Evolutionary conservation across 2,329 filamentous ascomycete species (phyloP), one percentile per base, ranked within the genome.

Genomic region (Mariannaea elegans): DNA sequence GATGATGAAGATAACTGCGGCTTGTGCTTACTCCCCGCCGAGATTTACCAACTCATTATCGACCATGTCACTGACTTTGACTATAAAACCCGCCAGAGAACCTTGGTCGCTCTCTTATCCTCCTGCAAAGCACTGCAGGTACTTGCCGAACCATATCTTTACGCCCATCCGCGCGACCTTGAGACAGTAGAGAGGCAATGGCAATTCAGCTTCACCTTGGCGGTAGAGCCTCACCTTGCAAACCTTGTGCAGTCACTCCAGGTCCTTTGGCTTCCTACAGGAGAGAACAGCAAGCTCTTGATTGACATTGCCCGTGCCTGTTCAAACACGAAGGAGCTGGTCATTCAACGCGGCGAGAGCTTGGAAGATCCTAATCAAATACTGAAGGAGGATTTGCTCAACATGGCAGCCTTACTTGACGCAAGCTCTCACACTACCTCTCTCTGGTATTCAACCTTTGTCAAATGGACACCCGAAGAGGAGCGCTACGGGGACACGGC

Each of bases 1-100:
- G 29, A 2, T 7, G n/a, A 9, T 32, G 29, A 24, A 1, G 21
- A 18, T 3, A 16, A 3, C 2, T 1, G 7, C n/a, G 1, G 12
- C 10, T 14, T 1, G 16, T 2, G 3, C 13, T 24, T 66, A 5
- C n/a, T n/a, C n/a, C 61, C 64, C 1, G 8, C 7, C 1, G 61
- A 66, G 36, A 23, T 66, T 4, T 63, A 21, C 7, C 32, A 27
- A 1, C 29, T 51, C 2, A 61, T 66, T 5, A 14, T 67, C 23
- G 21, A 38, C 3, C 8, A 32, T 13, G 19, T 47, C n/a, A 21
- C 1, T 2, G 34, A 52, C 3, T 18, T 50, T n/a, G 7, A 57
- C 7, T 31, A 36, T 9, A 12, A 21, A 9, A 3, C 36, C 2
- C 31, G 49, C 3, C 44, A 47, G 6, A 32, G 18, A 8, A 62